phyloP scores from a whole-genome alignment of 140 eudicot genomes.

The Bidens hawaiensis region DNA sequence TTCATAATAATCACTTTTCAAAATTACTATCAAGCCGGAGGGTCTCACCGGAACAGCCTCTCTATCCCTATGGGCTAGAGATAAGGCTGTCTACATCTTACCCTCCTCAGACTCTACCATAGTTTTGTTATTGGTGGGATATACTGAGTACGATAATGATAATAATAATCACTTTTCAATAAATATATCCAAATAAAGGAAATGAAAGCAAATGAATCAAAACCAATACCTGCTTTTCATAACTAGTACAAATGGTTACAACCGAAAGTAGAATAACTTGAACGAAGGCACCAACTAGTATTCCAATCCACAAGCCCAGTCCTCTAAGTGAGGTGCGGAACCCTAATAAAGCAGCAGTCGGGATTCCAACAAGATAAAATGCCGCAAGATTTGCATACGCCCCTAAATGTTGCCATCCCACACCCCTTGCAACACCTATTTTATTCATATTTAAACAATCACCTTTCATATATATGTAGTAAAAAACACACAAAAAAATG shows the following conservation, averaged over 20 bases:
- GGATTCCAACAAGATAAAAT: constrained; percentile 70
- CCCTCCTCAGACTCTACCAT: too few species aligned
- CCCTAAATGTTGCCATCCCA: too few species aligned
- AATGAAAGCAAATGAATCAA: background rate
- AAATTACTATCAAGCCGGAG: too few species aligned
- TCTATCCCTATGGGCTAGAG: too few species aligned
- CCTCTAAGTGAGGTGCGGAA: constrained; percentile 59
- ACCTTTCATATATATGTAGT: background rate
- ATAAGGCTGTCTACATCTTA: too few species aligned
- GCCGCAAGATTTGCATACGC: constrained; percentile 70
- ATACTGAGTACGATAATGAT: too few species aligned
- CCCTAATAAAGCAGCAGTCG: constrained; percentile 54
- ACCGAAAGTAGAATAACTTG: constrained; percentile 53
- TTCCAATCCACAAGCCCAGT: constrained; percentile 79
- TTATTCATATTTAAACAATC: background rate
- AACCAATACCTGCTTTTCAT: constrained; percentile 64
- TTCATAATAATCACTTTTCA: too few species aligned
- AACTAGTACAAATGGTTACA: too few species aligned
- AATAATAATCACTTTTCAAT: too few species aligned
- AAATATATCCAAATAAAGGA: background rate
- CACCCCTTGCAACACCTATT: too few species aligned
- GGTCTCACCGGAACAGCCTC: too few species aligned
- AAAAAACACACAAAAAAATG: background rate
- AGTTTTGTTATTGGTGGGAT: too few species aligned
- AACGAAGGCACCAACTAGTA: constrained; percentile 47